Percentiles rank a stretch among this genome's conserved stretches.
Evolutionary conservation across 768 basidiomycete species (phyloP).

Genomic region (Suillus variegatus): DNA sequence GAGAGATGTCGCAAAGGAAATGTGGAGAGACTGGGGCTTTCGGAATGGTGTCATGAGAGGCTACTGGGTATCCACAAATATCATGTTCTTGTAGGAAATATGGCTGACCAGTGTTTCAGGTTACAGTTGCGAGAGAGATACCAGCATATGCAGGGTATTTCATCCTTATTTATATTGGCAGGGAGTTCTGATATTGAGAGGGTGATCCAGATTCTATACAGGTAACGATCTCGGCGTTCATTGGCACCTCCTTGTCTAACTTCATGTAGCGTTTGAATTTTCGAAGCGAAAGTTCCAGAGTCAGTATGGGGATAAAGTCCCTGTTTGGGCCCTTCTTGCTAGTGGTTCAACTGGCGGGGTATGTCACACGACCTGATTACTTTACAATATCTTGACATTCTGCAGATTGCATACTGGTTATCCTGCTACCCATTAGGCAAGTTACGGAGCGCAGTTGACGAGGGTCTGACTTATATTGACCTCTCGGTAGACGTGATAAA

Average conservation of each 20-base stretch:
- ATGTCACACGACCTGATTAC: conserved; percentile 28
- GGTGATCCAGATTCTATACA: conserved; percentile 60
- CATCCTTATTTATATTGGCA: background rate
- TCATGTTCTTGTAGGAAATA: background rate
- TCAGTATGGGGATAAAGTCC: conserved; percentile 64
- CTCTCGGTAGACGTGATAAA: conserved; percentile 76
- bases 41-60: conserved; percentile 92
- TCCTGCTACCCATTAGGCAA: conserved; percentile 86
- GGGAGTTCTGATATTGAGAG: background rate
- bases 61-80: conserved; percentile 72
- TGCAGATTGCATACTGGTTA: conserved; percentile 87
- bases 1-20: conserved; percentile 68
- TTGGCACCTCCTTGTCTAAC: background rate
- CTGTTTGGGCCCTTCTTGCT: conserved; percentile 82
- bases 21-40: conserved; percentile 89
- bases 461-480: background rate
- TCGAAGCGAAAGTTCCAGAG: conserved; percentile 76
- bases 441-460: background rate
- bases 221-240: conserved; percentile 34
- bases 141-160: conserved; percentile 87
- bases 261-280: conserved; percentile 74
- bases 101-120: conserved; percentile 40
- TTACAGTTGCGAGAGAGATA: conserved; percentile 90
- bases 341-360: conserved; percentile 86
- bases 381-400: conserved; percentile 4